phyloP scores from a whole-genome alignment of 768 basidiomycete genomes.

The Lactarius tabidus region DNA sequence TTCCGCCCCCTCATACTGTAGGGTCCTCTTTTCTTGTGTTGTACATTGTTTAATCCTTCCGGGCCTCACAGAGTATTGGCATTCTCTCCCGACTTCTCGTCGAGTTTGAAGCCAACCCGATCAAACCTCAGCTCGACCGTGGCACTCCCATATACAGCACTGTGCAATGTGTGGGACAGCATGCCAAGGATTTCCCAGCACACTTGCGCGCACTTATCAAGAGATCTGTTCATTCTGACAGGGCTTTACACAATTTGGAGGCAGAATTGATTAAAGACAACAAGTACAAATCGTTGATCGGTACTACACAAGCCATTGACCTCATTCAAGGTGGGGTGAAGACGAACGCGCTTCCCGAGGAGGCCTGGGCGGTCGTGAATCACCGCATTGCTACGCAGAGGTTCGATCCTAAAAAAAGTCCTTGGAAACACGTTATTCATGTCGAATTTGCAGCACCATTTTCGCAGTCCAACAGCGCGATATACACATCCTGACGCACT shows the following conservation, averaged over 20 bases:
- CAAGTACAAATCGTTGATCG: conserved; percentile 33
- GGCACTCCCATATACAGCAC: conserved; percentile 33
- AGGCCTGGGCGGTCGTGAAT: conserved; percentile 36
- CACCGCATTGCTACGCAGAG: conserved; percentile 36
- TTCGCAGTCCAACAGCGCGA: conserved; percentile 32
- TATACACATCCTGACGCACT: conserved; percentile 29
- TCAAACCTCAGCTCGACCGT: conserved; percentile 31
- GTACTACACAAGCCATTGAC: conserved; percentile 34
- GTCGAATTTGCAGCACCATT: conserved; percentile 30
- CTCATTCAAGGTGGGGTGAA: conserved; percentile 42
- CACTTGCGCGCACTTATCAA: conserved; percentile 32
- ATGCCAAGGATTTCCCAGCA: conserved; percentile 37
- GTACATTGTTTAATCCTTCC: neutral
- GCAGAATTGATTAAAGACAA: conserved; percentile 28
- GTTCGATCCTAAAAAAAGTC: conserved; percentile 3
- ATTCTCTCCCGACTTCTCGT: conserved; percentile 50
- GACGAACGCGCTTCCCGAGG: conserved; percentile 46
- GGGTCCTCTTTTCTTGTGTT: conserved; percentile 17
- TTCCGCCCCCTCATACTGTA: conserved; percentile 80
- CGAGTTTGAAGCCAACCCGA: conserved; percentile 20
- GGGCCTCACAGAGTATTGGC: conserved; percentile 58
- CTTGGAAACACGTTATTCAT: neutral
- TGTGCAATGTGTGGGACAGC: conserved; percentile 43
- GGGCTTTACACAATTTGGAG: conserved; percentile 36
- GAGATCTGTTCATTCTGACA: conserved; percentile 30